Evolutionary conservation across 1,284 basidiomycete species (phyloP).

Genomic region (Phylloporus sp.): DNA sequence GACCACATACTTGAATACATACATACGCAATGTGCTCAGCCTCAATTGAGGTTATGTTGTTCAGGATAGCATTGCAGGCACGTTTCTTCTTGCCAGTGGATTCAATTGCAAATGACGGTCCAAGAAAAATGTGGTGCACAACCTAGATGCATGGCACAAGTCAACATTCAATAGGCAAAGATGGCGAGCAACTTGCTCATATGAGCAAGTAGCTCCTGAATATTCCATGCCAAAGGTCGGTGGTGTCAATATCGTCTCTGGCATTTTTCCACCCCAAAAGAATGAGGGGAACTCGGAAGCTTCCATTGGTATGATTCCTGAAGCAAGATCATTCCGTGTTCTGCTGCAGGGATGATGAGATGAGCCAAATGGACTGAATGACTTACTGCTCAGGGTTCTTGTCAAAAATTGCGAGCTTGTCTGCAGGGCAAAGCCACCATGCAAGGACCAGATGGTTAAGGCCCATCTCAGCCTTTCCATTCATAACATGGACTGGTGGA

Average conservation of each 20-base stretch:
- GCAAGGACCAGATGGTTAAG: background rate
- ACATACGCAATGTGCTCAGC: slow-evolving; percentile 6
- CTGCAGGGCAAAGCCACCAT: slow-evolving; percentile 1
- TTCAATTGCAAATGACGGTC: background rate
- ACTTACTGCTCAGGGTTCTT: background rate
- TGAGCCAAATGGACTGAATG: background rate
- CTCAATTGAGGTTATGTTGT: slow-evolving; percentile 1
- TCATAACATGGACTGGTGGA: background rate
- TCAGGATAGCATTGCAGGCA: background rate
- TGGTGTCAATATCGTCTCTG: background rate
- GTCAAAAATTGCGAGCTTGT: background rate
- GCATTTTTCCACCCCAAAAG: slow-evolving; percentile 1
- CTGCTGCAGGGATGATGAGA: background rate
- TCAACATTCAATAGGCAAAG: background rate
- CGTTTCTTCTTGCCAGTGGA: background rate
- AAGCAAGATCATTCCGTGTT: background rate
- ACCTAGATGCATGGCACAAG: background rate
- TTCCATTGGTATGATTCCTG: background rate
- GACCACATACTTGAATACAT: slow-evolving; percentile 3
- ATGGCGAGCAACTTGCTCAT: background rate
- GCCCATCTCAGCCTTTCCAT: background rate
- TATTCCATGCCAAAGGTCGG: background rate
- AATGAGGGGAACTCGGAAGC: background rate
- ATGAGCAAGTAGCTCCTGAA: slow-evolving; percentile 5
- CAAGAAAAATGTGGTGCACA: slow-evolving; percentile 3